Conservation (phyloP, 1,284 basidiomycete species). For the Ceratobasidium sp. region DNA sequence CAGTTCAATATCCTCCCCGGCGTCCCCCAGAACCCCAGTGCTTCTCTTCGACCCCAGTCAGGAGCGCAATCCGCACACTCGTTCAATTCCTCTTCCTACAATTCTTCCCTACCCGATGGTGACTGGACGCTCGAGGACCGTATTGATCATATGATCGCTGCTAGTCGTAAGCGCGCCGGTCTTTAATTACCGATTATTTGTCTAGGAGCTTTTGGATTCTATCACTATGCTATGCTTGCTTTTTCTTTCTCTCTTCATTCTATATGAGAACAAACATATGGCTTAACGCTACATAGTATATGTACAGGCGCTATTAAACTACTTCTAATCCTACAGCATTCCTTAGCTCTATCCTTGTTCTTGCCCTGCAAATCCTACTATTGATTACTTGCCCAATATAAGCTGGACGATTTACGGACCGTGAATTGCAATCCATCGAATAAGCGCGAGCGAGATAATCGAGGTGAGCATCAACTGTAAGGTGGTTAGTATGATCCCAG, state of each 20-base stretch:
- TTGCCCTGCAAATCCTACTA: conserved; percentile 35
- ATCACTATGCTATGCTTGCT: conserved; percentile 44
- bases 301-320: conserved; percentile 30
- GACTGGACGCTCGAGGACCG: conserved; percentile 72
- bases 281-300: conserved; percentile 8
- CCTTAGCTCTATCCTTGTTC: conserved; percentile 43
- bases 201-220: conserved; percentile 47
- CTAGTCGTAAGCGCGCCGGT: conserved; percentile 35
- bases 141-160: conserved; percentile 78
- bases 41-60: conserved; percentile 34
- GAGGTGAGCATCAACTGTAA: conserved; percentile 36
- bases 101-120: conserved; percentile 53
- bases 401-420: conserved; percentile 32
- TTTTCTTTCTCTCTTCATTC: conserved; percentile 37
- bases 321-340: conserved; percentile 8
- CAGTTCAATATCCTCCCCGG: conserved; percentile 72
- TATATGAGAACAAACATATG: background rate
- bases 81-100: conserved; percentile 61
- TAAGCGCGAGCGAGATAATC: conserved; percentile 67
- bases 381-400: conserved; percentile 30
- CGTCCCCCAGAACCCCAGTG: conserved; percentile 4
- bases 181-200: conserved; percentile 59
- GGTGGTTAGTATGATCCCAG: background rate
- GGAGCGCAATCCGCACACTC: conserved; percentile 40
- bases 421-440: conserved; percentile 71